phyloP scores from a whole-genome alignment of 2,329 filamentous ascomycete genomes.

The Fusarium sp. region DNA sequence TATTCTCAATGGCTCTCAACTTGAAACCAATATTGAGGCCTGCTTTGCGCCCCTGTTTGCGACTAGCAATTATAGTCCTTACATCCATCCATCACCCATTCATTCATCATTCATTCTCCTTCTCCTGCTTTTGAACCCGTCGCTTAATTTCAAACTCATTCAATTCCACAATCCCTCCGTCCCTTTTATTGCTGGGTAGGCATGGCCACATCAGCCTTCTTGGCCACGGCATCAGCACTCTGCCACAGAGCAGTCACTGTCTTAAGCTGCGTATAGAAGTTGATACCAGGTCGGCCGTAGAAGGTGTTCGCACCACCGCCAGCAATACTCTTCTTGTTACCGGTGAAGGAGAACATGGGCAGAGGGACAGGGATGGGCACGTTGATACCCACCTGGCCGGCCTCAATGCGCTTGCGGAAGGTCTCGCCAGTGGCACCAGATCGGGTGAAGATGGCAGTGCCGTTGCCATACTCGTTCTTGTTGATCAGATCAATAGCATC shows the following conservation, averaged over 20 bases:
- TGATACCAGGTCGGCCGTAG: slow-evolving; percentile 91
- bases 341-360: slow-evolving; percentile 78
- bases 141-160: background rate
- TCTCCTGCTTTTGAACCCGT: slow-evolving; percentile 7
- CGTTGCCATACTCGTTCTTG: slow-evolving; percentile 87
- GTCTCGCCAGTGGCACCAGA: slow-evolving; percentile 80
- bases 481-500: slow-evolving; percentile 87
- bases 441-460: slow-evolving; percentile 84
- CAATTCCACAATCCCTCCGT: background rate
- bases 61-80: slow-evolving; percentile 28
- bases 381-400: slow-evolving; percentile 88
- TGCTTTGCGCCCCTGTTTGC: background rate
- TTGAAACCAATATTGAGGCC: slow-evolving; percentile 1
- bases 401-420: slow-evolving; percentile 85
- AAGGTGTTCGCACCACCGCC: slow-evolving; percentile 94
- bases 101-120: background rate
- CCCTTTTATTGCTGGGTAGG: slow-evolving; percentile 63
- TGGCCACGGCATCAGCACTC: slow-evolving; percentile 83
- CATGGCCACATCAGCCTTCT: slow-evolving; percentile 90
- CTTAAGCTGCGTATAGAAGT: slow-evolving; percentile 98
- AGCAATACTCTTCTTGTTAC: slow-evolving; percentile 89
- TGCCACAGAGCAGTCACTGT: slow-evolving; percentile 95
- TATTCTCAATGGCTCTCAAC: slow-evolving; percentile 12
- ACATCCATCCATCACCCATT: background rate
- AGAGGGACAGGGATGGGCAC: slow-evolving; percentile 80